Base-by-base conservation (phyloP, 495 filamentous ascomycete genomes). In the Glarea lozoyensis region DNA sequence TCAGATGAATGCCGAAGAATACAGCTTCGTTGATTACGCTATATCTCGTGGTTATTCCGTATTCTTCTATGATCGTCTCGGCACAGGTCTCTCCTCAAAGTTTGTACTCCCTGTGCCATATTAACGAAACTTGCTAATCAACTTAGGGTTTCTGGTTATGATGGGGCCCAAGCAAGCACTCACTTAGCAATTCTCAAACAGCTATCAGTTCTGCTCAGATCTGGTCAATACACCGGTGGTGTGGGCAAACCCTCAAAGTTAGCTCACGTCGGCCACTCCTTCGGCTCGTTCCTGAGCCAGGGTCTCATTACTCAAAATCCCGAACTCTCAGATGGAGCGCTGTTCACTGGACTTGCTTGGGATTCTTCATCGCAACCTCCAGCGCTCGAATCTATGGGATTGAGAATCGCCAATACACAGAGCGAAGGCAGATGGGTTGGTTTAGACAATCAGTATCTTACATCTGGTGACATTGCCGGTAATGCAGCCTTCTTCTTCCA, bases 191-290 rank as follows among this genome's bases (percentile, higher is more conserved):
- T 65, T 10, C 58, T 78, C 7, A 54, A 58, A 21, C 51, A 65
- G 24, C 37, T 78, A 17, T 76, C 67, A 13, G 52, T 43, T 3
- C 59, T 61, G 46, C 43, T 73, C 17, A 67, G 69, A 36, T 48
- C 55, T 2, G 30, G 23, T 13, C 11, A 27, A 12, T 36, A 46
- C 31, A 30, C 10, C 13, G 32, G 42, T n/a, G 9, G 12, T n/a
- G 23, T 53, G 1, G 35, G 51, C 12, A 29, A 29, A n/a, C 70
- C 68, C 49, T 39, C 55, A 32, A 76, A 73, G 42, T 43, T 79
- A 34, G 63, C 72, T 17, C 73, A 81, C 45, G 69, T 78, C 12
- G 78, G 78, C 20, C 72, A 76, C 58, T 65, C 60, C 16, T 75
- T 65, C 54, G 70, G 72, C 39, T 70, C 67, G 4, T 37, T 64